A percentile compares a stretch with the other conserved stretches of the same genome.
Conservation (phyloP, 352 stramenopile species). For the Globisporangium cederbergense region DNA sequence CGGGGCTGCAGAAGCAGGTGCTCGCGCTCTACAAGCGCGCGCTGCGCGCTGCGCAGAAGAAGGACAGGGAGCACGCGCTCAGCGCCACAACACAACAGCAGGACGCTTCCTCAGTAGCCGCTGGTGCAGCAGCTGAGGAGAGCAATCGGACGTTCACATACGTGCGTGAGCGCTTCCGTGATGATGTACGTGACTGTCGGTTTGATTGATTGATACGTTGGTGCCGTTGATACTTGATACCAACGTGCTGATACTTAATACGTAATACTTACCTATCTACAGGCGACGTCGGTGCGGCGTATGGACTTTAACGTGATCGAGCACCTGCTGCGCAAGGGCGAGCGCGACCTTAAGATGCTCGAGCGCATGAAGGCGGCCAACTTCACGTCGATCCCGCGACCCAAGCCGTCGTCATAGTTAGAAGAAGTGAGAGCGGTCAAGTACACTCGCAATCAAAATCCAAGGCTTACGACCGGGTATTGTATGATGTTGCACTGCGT, state of each 20-base stretch:
- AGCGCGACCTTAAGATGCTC: constrained; percentile 82
- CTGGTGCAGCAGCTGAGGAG: background rate
- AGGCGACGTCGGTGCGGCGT: constrained; percentile 54
- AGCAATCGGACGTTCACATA: constrained; percentile 34
- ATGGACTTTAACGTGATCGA: constrained; percentile 83
- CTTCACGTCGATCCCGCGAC: constrained; percentile 36
- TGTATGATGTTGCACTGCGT: too few relatives aligned
- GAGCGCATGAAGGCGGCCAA: constrained; percentile 59
- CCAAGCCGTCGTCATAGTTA: background rate
- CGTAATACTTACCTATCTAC: background rate
- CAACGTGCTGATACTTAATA: background rate
- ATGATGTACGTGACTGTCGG: constrained; percentile 38
- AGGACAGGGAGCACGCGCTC: constrained; percentile 33
- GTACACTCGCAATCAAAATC: too few relatives aligned
- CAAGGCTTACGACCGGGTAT: too few relatives aligned
- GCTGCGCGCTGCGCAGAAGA: constrained; percentile 49
- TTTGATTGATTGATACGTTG: background rate
- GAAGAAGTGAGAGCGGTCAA: too few relatives aligned
- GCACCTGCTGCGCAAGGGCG: constrained; percentile 81
- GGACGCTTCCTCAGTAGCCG: background rate
- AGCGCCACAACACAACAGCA: constrained; percentile 12
- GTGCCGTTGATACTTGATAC: background rate
- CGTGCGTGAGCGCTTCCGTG: constrained; percentile 75
- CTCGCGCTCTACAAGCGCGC: constrained; percentile 66
- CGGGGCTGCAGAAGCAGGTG: constrained; percentile 77